phyloP scores from a whole-genome alignment of 1,284 basidiomycete species.

The Xanthoconium separans region DNA sequence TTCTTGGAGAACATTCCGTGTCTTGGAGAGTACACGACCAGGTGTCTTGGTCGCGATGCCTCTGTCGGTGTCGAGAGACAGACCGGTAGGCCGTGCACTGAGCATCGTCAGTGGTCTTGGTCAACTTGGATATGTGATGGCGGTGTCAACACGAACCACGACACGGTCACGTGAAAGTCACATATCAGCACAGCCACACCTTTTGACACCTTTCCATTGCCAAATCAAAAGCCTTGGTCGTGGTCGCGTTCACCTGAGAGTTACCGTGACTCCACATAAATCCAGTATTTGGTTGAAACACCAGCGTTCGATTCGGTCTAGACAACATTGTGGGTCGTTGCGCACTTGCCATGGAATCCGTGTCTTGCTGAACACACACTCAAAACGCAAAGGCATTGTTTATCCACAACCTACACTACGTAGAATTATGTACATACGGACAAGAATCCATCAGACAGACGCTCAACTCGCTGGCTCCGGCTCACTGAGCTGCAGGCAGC shows the following conservation, averaged over 20 bases:
- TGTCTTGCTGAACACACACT: too few species aligned
- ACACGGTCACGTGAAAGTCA: slow-evolving; percentile 27
- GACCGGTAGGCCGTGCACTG: slow-evolving; percentile 21
- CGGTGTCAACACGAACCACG: slow-evolving; percentile 22
- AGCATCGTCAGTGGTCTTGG: slow-evolving; percentile 19
- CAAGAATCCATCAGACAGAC: slow-evolving; percentile 67
- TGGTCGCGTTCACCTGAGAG: too few species aligned
- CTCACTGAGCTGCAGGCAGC: slow-evolving; percentile 40
- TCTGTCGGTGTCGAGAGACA: slow-evolving; percentile 45
- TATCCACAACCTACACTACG: too few species aligned
- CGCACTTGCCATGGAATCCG: too few species aligned
- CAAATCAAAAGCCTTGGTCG: too few species aligned
- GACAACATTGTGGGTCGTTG: too few species aligned
- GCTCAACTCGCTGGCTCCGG: slow-evolving; percentile 59
- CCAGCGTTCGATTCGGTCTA: too few species aligned
- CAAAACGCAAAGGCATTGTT: too few species aligned
- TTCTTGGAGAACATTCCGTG: slow-evolving; percentile 47
- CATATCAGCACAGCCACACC: slow-evolving; percentile 9
- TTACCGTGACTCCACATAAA: too few species aligned
- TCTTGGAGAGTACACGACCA: slow-evolving; percentile 40
- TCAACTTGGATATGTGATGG: neutral
- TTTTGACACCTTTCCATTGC: too few species aligned
- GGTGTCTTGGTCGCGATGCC: slow-evolving; percentile 42
- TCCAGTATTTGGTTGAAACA: too few species aligned
- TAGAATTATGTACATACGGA: too few species aligned